Base-by-base conservation (phyloP, 352 stramenopile genomes). In the Saprolegnia parasitica region DNA sequence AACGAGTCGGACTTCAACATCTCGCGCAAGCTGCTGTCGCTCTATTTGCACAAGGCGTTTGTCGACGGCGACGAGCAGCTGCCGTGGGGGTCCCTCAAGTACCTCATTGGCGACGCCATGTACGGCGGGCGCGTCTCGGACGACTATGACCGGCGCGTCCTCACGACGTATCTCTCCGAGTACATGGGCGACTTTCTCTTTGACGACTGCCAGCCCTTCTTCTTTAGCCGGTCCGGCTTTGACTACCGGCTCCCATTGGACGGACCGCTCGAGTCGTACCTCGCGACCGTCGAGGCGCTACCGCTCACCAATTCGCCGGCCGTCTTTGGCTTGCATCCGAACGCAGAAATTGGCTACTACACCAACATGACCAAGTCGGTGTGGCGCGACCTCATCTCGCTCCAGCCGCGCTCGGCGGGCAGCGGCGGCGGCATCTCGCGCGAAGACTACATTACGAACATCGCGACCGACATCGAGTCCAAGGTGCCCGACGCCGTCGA, bases 151-250 rank as follows among this genome's bases (percentile, higher is more conserved):
- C 88, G 95, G 20, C 88, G 95, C n/a, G 96, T 98, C 29, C 84
- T 98, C 56, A 89, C 84, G 15, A 98, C 93, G 9, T 96, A 96
- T 66, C 72, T 98, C 42, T 88, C 93, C 47, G 93, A 98, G 76
- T 98, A 98, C 81, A 98, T 98, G 94, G 95, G 95, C 49, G 94
- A 98, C 75, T 98, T 98, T 62, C 76, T 98, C 9, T 98, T 98
- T 55, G 92, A 98, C 68, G 86, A 97, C 63, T 97, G 85, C 68
- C 88, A 97, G 66, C 83, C 82, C 18, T 98, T 98, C 74, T 98
- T 83, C 79, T 98, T 98, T 70, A 96, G 84, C 49, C 81, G 84
- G 11, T 96, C 88, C 0, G 93, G 93, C n/a, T 97, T 95, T 68
- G 93, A 98, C 61, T 98, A 98, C 72, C 84, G 88, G 4, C 74